Conservation (phyloP, 306 rosid species). For the Astragalus membranaceus region DNA sequence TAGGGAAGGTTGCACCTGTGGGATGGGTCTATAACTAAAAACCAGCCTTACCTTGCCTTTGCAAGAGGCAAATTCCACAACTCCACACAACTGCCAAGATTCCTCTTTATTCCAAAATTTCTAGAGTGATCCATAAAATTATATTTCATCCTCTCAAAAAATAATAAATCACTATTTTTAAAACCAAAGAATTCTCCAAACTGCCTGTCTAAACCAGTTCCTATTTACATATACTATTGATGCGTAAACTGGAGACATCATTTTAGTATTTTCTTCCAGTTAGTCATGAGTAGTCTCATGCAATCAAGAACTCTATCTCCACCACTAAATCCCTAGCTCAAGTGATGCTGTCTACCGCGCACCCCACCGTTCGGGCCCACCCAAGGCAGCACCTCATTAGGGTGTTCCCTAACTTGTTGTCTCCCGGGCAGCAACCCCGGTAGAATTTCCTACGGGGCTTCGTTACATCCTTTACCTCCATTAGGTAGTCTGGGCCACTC, state of each 20-base stretch:
- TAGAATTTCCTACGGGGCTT: no score
- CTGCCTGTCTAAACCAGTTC: not conserved
- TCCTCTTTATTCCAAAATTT: not conserved
- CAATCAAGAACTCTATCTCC: no score
- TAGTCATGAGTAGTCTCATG: no score
- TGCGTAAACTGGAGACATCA: not conserved
- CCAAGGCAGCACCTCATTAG: no score
- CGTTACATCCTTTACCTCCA: no score
- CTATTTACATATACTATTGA: not conserved
- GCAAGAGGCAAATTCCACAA: not conserved
- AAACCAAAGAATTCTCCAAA: not conserved
- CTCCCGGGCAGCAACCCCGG: no score
- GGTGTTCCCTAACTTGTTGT: no score
- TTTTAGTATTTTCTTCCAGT: no score
- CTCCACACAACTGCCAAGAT: not conserved
- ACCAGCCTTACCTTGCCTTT: not conserved
- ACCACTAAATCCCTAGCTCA: no score
- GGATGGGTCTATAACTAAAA: not conserved
- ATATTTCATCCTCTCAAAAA: not conserved
- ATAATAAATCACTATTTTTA: not conserved
- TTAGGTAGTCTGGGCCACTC: no score
- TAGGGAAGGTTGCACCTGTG: not conserved
- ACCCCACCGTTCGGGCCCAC: no score
- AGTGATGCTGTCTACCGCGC: no score
- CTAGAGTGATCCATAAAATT: conserved; percentile 1